phyloP scores from a whole-genome alignment of 2,329 filamentous ascomycete species.

The Aurifilum marmelostoma region DNA sequence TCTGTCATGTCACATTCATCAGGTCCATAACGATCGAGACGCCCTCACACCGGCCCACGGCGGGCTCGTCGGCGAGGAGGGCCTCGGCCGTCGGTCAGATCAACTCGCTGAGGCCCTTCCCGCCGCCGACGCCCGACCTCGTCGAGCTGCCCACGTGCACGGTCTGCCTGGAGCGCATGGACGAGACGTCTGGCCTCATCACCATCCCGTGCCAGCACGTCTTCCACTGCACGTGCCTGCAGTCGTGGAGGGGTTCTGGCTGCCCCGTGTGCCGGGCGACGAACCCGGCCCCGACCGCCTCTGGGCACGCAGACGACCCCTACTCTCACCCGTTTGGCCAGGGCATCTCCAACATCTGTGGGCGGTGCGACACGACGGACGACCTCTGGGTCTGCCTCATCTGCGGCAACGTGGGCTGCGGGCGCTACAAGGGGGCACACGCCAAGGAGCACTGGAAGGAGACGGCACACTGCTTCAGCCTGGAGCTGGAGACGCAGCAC shows the following conservation, averaged over 20 bases:
- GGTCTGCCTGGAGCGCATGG: slow-evolving; percentile 96
- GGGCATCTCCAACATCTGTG: slow-evolving; percentile 71
- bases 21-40: slow-evolving; percentile 86
- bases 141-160: slow-evolving; percentile 94
- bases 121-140: slow-evolving; percentile 75
- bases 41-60: slow-evolving; percentile 51
- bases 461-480: slow-evolving; percentile 85
- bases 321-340: slow-evolving; percentile 61
- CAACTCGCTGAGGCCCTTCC: slow-evolving; percentile 61
- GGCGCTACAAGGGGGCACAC: slow-evolving; percentile 90
- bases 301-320: slow-evolving; percentile 51
- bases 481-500: slow-evolving; percentile 90
- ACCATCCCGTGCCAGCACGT: slow-evolving; percentile 98
- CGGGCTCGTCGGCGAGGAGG: slow-evolving; percentile 25
- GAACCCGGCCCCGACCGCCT: slow-evolving; percentile 48
- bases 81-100: slow-evolving; percentile 41
- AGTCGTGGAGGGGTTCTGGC: slow-evolving; percentile 93
- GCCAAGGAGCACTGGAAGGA: slow-evolving; percentile 93
- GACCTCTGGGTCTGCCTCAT: slow-evolving; percentile 97
- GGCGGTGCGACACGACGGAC: slow-evolving; percentile 74
- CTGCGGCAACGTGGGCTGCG: slow-evolving; percentile 90
- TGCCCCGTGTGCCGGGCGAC: slow-evolving; percentile 96
- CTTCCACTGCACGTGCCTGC: slow-evolving; percentile 93
- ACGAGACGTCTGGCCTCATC: slow-evolving; percentile 91
- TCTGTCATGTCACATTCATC: slow-evolving; percentile 93